These are phyloP conservation scores for Basidiobolus meristosporus DNA, from an alignment of 371 early-diverging fungal genomes.

Conservation along the genomic window DNA sequence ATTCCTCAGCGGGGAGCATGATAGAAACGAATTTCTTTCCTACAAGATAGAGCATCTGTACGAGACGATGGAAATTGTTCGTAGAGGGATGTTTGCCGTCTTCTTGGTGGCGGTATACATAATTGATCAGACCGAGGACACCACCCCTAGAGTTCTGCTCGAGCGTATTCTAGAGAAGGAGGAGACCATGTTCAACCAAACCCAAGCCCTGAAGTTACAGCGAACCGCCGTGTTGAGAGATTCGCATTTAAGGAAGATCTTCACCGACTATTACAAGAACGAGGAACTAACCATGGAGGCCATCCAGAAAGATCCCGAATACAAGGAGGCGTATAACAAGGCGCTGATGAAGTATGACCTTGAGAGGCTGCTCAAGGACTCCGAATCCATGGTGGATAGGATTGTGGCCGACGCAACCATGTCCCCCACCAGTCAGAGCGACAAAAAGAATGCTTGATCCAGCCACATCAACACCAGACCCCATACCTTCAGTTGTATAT, in stretches of 20 bases:
- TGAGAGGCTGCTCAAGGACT: conserved; percentile 2
- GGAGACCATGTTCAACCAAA: neutral
- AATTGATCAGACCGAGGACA: neutral
- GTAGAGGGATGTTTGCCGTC: neutral
- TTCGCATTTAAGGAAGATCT: conserved; percentile 1
- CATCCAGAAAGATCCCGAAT: conserved; percentile 1
- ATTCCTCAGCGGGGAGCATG: no score
- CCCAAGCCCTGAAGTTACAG: conserved; percentile 1
- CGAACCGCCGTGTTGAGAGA: conserved; percentile 3
- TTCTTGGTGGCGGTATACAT: neutral
- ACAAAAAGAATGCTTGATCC: no score
- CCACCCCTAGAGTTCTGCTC: neutral
- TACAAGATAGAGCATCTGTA: conserved; percentile 5
- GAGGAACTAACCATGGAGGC: neutral
- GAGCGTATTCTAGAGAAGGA: neutral
- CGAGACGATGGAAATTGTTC: conserved; percentile 1
- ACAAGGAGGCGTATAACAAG: neutral
- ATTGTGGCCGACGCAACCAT: no score
- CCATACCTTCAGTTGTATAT: no score
- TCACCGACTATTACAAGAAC: conserved; percentile 2
- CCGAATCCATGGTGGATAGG: conserved; percentile 1
- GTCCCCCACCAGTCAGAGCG: no score
- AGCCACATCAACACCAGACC: no score
- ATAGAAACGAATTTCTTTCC: no score
- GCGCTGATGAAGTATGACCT: conserved; percentile 1